phyloP scores from a whole-genome alignment of 306 rosid genomes.

The Fragaria iinumae region DNA sequence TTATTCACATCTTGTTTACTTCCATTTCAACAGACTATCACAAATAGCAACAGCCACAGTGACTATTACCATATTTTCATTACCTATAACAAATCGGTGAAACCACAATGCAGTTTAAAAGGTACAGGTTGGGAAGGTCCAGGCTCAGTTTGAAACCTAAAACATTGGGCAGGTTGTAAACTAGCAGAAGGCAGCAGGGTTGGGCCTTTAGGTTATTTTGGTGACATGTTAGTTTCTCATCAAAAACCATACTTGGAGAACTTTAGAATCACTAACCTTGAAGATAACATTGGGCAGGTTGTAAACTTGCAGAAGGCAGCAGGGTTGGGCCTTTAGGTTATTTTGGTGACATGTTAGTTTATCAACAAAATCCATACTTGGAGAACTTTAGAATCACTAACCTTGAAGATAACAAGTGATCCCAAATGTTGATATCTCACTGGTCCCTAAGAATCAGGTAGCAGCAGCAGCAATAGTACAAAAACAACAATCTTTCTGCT shows the following conservation, averaged over 20 bases:
- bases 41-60: neutral
- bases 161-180: neutral
- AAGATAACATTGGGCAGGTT: neutral
- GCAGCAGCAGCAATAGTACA: neutral
- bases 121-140: neutral
- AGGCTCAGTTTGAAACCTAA: constrained; percentile 4
- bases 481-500: neutral
- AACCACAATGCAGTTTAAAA: neutral
- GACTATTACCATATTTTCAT: neutral
- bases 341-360: neutral
- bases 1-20: neutral
- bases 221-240: neutral
- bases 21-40: neutral
- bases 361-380: neutral
- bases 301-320: neutral
- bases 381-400: neutral
- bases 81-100: neutral
- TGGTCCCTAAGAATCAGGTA: neutral
- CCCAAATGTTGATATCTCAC: neutral
- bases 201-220: neutral
- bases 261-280: neutral
- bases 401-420: neutral
- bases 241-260: no score
- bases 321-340: neutral
- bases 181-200: neutral